Conservation (phyloP, 2,329 filamentous ascomycete species). For the Penicillium sp. region DNA sequence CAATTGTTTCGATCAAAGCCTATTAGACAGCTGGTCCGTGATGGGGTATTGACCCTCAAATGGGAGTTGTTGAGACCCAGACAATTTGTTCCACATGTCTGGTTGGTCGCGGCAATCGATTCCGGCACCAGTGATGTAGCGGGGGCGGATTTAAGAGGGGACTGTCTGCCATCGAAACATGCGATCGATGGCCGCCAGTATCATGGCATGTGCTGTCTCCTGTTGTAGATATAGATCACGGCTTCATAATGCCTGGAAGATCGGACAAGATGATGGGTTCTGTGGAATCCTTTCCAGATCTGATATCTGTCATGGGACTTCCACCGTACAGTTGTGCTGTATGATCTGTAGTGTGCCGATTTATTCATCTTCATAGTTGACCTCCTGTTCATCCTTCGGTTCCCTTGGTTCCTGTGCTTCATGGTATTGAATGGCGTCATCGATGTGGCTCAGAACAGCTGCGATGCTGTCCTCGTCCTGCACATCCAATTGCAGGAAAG, state of each 20-base stretch:
- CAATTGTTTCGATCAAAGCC: not conserved
- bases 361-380: constrained; percentile 43
- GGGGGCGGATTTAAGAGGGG: no score
- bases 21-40: not conserved
- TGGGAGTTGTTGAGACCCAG: no score
- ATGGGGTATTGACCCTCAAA: not conserved
- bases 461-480: constrained; percentile 89
- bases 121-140: no score
- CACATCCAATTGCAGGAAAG: constrained; percentile 81
- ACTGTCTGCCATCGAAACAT: no score
- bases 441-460: constrained; percentile 80
- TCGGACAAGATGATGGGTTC: constrained; percentile 2
- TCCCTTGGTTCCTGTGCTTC: constrained; percentile 89
- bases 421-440: constrained; percentile 88
- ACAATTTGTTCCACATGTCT: no score
- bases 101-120: no score
- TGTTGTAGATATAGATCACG: no score
- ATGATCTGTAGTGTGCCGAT: constrained; percentile 4
- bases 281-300: constrained; percentile 6
- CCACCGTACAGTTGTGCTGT: no score
- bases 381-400: constrained; percentile 60
- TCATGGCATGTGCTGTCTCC: no score
- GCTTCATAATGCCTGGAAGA: not conserved
- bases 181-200: no score
- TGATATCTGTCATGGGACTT: not conserved